phyloP scores from a whole-genome alignment of 139 green algal genomes.

The Coelastrella sp. region DNA sequence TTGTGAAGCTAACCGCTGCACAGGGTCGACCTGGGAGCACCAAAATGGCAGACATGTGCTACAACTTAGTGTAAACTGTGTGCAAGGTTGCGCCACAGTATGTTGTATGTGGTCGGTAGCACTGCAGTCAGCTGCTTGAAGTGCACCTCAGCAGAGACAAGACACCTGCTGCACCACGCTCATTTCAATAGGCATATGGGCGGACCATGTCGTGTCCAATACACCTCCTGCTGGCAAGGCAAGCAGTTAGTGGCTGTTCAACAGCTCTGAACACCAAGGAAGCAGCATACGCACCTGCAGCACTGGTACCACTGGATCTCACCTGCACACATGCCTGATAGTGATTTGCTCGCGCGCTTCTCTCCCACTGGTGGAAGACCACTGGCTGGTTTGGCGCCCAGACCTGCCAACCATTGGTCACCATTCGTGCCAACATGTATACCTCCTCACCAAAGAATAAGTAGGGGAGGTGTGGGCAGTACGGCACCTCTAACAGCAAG shows the following conservation, averaged over 20 bases:
- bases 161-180: no score
- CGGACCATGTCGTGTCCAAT: no score
- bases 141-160: no score
- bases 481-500: slow-evolving; percentile 68
- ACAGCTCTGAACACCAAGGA: no score
- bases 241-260: no score
- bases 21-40: neutral
- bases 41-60: neutral
- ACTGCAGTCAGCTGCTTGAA: no score
- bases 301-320: neutral
- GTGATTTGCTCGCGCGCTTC: slow-evolving; percentile 51
- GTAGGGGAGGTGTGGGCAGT: slow-evolving; percentile 71
- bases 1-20: neutral
- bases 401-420: slow-evolving; percentile 75
- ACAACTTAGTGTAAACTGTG: neutral
- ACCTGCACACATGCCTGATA: slow-evolving; percentile 51
- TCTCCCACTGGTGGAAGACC: slow-evolving; percentile 77
- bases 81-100: no score
- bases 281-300: no score
- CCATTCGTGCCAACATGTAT: slow-evolving; percentile 74
- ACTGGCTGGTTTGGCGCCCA: slow-evolving; percentile 65
- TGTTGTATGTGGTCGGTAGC: no score
- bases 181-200: no score
- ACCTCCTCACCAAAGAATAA: slow-evolving; percentile 88
- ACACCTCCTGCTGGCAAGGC: no score